Conservation (phyloP, 495 filamentous ascomycete species). For the Chlorociboria aeruginascens region DNA sequence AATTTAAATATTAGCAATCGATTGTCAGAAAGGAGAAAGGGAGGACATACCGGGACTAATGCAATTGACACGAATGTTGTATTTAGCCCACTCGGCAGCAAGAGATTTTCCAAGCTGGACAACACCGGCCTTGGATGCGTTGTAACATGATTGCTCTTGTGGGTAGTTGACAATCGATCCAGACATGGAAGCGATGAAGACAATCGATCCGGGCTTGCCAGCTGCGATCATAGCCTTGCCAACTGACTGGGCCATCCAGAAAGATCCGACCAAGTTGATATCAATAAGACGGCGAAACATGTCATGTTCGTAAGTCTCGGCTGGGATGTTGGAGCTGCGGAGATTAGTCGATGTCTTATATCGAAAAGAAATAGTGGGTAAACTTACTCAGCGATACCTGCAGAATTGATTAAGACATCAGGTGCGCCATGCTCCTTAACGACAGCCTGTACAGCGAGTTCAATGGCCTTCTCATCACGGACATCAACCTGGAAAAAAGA, state of each 20-base stretch:
- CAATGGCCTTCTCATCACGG: conserved; percentile 50
- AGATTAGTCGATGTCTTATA: background rate
- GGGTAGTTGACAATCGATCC: conserved; percentile 70
- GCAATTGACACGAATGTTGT: conserved; percentile 64
- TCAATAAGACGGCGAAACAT: conserved; percentile 64
- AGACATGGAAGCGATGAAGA: conserved; percentile 68
- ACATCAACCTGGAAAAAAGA: conserved; percentile 71
- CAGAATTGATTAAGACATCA: conserved; percentile 70
- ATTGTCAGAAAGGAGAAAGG: background rate
- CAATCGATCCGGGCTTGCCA: conserved; percentile 54
- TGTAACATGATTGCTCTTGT: conserved; percentile 69
- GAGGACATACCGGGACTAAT: conserved; percentile 45
- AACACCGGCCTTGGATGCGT: conserved; percentile 69
- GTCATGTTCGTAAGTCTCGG: conserved; percentile 38
- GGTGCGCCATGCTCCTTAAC: conserved; percentile 50
- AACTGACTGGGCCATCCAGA: conserved; percentile 53
- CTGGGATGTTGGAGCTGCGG: conserved; percentile 43
- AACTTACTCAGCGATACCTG: conserved; percentile 65
- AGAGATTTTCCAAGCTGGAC: conserved; percentile 66
- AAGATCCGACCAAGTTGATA: conserved; percentile 65
- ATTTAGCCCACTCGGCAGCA: conserved; percentile 68
- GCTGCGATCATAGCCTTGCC: conserved; percentile 54
- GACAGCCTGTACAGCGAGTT: conserved; percentile 45
- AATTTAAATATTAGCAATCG: background rate
- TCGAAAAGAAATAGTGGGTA: background rate